Evolutionary conservation across 257 asterid species (phyloP).

Genomic region (Linaria vulgaris): DNA sequence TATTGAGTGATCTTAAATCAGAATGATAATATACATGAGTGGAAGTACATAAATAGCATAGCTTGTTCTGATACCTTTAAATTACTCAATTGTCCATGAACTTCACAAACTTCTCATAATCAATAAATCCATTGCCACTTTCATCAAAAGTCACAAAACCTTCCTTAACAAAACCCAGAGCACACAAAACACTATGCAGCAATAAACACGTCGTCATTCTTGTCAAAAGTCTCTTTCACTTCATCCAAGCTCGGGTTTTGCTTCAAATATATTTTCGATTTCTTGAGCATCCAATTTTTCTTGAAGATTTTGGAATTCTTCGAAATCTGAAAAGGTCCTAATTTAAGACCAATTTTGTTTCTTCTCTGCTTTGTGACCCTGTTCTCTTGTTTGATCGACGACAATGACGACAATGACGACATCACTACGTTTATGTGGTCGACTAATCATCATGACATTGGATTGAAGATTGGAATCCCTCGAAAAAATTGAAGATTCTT

Average conservation of each 20-base stretch:
- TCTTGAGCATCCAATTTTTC: slow-evolving; percentile 31
- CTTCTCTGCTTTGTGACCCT: slow-evolving; percentile 41
- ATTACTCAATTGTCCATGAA: too few relatives aligned
- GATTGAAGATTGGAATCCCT: slow-evolving; percentile 11
- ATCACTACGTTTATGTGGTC: too few relatives aligned
- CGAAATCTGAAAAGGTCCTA: slow-evolving; percentile 35
- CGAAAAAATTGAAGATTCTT: slow-evolving; percentile 28
- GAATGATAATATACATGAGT: too few relatives aligned
- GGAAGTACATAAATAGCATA: too few relatives aligned
- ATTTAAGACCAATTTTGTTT: slow-evolving; percentile 44
- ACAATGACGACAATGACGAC: too few relatives aligned
- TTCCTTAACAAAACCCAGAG: slow-evolving; percentile 60
- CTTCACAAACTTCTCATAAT: slow-evolving; percentile 56
- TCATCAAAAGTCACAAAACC: slow-evolving; percentile 67
- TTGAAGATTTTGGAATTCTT: slow-evolving; percentile 25
- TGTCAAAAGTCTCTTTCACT: slow-evolving; percentile 60
- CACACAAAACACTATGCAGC: slow-evolving; percentile 57
- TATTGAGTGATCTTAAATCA: too few relatives aligned
- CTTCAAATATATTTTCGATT: slow-evolving; percentile 48
- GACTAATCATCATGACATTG: neutral
- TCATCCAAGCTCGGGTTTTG: slow-evolving; percentile 48
- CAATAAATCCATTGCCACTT: slow-evolving; percentile 61
- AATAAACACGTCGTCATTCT: slow-evolving; percentile 67
- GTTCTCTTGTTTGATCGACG: slow-evolving; percentile 9
- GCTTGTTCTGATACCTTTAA: too few relatives aligned